Base-by-base conservation (phyloP, 2,329 filamentous ascomycete species). In the Hypoxylon sp. region DNA sequence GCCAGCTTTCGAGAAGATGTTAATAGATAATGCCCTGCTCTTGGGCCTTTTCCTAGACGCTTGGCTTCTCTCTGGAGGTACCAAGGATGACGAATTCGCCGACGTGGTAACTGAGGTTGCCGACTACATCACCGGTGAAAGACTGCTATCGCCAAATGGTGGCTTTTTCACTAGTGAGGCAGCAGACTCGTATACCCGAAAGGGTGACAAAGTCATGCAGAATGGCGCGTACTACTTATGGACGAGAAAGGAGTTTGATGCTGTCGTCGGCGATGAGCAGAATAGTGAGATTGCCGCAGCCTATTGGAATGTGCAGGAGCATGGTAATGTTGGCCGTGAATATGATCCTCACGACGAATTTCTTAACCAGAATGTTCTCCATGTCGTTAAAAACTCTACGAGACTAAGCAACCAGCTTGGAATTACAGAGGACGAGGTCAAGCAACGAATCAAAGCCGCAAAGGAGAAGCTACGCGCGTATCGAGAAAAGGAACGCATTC, bases 1-100 rank as follows among this genome's bases (percentile, higher is more conserved):
- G 50, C 96, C 96, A 10, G 94, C 97, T 78, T 99, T 98, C 74
- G 96, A 99, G 82, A 98, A 98, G 83, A 94, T 98, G 87, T 87
- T 98, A 9, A 94, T 93, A 60, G 96, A 98, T 76, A 97, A 99
- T 75, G 91, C 93, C 0, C 91, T 98, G 72, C 85, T 98, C 0
- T 82, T 99, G 2, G 87, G 90, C 23, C 85, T 96, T 5, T 98
- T 96, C 74, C 85, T 97, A 5, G 94, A 98, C 75, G 94, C 93
- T 0, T 98, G 94, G 84, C 85, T 93, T 13, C 81, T 90, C 11
- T 78, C 74, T 23, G 78, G 80, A 23, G 80, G 75, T 11, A 70
- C 86, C 0, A 85, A 86, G 53, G 86, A 91, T 10, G 85, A 87
- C 3, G 92, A 97, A 73, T 89, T 97, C 64, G 86, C 93, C 11